Base-by-base conservation (phyloP, 352 stramenopile genomes). In the Pythium volutum region DNA sequence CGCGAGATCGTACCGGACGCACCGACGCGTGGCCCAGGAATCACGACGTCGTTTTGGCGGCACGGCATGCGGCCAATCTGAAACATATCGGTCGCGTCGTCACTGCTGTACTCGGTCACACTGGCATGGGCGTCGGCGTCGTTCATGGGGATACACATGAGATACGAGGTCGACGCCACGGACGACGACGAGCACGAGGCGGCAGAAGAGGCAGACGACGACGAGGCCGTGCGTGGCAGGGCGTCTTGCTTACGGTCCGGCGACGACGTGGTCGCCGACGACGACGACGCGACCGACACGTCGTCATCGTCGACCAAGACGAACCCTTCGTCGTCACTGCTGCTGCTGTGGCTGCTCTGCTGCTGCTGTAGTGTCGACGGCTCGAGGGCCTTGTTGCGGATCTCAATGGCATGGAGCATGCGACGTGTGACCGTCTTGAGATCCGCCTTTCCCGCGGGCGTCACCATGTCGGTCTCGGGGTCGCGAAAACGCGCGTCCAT, bases 51-150 rank as follows among this genome's bases (percentile, higher is more conserved):
- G 62, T 93, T 93, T 53, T 88, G 75, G 0, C 55, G 62, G 48
- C 81, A 90, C 15, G 84, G 84, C 78, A 90, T 86, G 29, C 84
- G 81, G 18, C 84, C 84, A 50, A 93, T 88, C 70, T 93, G 84
- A 62, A 90, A 93, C 81, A 93, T 84, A 50, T 93, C 84, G 20
- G 63, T 62, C 26, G 45, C 62, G 9, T 58, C 14, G 33, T 89
- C 78, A 5, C 62, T 48, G 38, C 71, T 62, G 58, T 87, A 93
- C 68, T 93, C 84, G 12, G 76, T 88, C 29, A 91, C 63, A 45
- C 73, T 84, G 10, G 69, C 79, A 50, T 79, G 69, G 14, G 69
- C 55, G 51, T 91, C 79, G 16, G 67, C 68, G 71, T 87, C 77
- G 65, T 81, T 84, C 77, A 91, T 89, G 1, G 81, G 81, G 10